Base-by-base conservation (phyloP, 169 alveolate genomes). In the Plasmodium blacklocki region DNA sequence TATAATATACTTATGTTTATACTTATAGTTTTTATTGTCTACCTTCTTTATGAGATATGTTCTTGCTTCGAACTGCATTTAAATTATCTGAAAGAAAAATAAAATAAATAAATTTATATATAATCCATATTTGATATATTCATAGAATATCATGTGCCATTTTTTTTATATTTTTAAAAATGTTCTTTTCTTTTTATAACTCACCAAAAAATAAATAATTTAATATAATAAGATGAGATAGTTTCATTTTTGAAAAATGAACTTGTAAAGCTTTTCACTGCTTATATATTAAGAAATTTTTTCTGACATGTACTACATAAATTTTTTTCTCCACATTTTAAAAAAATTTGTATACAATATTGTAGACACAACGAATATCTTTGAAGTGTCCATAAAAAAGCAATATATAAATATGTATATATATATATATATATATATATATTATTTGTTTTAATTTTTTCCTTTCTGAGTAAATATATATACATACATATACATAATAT, bases 191-290 rank as follows among this genome's bases (percentile, higher is more conserved):
- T 54, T 71, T 76, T 58, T 3, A 29, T 29, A 3, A 29, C 6
- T 29, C 43, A 76, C 89, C 89, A 47, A 76, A 76, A 64, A 76
- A 64, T 76, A 76, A 63, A 50, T 52, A 76, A 66, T 76, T 76
- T 26, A 76, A 58, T 50, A 76, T 50, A n/a, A 76, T 39, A 11
- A 76, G 54, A 59, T 50, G 43, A 29, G 43, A 47, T 76, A 66
- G 21, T 18, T 66, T 76, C 89, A 76, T 76, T 76, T 76, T 76
- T 56, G 32, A 76, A 76, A 63, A 43, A 74, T 12, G 32, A n/a
- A 29, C 43, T 76, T 18, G 15, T 39, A 66, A 54, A 64, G n/a
- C 89, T 50, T 76, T 15, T 76, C 89, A 76, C 54, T 76, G 62
- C 67, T 76, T 66, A 49, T 23, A 43, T 66, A 47, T 45, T 45